phyloP scores from a whole-genome alignment of 1,284 basidiomycete genomes.

The Lentinula novae-zelandiae region DNA sequence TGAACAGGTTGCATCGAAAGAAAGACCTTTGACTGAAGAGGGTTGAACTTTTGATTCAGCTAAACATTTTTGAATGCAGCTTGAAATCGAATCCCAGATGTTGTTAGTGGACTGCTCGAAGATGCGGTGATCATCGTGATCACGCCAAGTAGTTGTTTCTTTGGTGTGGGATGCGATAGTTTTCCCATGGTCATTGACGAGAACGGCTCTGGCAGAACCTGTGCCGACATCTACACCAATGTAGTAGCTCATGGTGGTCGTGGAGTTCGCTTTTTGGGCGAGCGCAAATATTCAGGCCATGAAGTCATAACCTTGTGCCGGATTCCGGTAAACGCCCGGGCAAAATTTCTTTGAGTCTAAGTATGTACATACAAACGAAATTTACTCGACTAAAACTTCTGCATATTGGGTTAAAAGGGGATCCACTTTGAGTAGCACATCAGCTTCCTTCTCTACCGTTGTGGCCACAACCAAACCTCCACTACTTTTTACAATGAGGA shows the following conservation, averaged over 20 bases:
- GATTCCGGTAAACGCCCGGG: background rate
- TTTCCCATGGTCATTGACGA: constrained; percentile 75
- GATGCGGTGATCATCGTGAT: constrained; percentile 82
- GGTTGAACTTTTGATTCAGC: constrained; percentile 58
- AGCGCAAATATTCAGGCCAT: background rate
- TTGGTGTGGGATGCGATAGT: constrained; percentile 78
- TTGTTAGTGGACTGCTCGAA: constrained; percentile 91
- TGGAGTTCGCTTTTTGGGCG: background rate
- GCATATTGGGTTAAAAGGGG: constrained; percentile 3
- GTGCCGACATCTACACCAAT: constrained; percentile 84
- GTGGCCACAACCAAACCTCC: constrained; percentile 3
- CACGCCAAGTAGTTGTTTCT: constrained; percentile 82
- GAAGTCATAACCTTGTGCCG: background rate
- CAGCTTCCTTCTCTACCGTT: constrained; percentile 7
- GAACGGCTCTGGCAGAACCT: constrained; percentile 87
- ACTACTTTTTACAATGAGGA: background rate
- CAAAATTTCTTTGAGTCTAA: too few species aligned
- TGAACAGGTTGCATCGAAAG: constrained; percentile 97
- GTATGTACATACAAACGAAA: background rate
- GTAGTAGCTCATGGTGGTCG: constrained; percentile 39
- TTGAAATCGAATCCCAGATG: constrained; percentile 83
- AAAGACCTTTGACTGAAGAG: constrained; percentile 78
- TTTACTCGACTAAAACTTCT: background rate
- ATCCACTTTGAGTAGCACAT: constrained; percentile 3
- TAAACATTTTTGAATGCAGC: constrained; percentile 71